Evolutionary conservation across 257 asterid species (phyloP).

Genomic region (Lithospermum erythrorhizon): DNA sequence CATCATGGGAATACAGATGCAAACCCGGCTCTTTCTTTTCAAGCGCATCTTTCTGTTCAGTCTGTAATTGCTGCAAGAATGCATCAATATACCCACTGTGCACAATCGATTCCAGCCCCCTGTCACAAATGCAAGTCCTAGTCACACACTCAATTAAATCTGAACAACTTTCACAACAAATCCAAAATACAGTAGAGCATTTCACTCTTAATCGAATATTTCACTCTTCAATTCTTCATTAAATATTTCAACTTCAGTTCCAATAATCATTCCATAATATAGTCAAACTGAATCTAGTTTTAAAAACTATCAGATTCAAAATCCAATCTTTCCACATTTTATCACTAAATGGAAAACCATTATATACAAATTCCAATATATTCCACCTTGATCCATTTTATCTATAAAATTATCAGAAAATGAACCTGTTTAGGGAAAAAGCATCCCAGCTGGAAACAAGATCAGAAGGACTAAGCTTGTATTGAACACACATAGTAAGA

Average conservation of each 20-base stretch:
- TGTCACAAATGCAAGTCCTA: slow-evolving; percentile 20
- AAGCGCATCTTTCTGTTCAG: slow-evolving; percentile 53
- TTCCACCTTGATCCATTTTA: too few species aligned
- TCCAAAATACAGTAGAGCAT: neutral
- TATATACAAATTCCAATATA: too few species aligned
- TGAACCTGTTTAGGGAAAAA: slow-evolving; percentile 77
- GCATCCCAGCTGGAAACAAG: slow-evolving; percentile 86
- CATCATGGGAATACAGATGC: slow-evolving; percentile 86
- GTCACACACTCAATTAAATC: neutral
- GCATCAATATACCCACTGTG: slow-evolving; percentile 76
- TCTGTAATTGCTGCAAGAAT: slow-evolving; percentile 71
- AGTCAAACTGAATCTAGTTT: too few species aligned
- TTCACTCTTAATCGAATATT: neutral
- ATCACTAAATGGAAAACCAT: neutral
- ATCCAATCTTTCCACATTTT: neutral
- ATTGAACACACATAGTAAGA: slow-evolving; percentile 67
- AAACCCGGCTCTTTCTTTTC: slow-evolving; percentile 58
- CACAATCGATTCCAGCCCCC: slow-evolving; percentile 57
- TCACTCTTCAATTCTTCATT: neutral
- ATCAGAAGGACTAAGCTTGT: slow-evolving; percentile 79
- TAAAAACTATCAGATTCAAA: too few species aligned
- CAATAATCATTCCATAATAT: too few species aligned
- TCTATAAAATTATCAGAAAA: too few species aligned
- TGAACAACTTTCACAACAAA: neutral
- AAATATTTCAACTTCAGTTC: too few species aligned